Evolutionary conservation across 768 basidiomycete genomes (phyloP).

Genomic region (Podaxis pistillaris): DNA sequence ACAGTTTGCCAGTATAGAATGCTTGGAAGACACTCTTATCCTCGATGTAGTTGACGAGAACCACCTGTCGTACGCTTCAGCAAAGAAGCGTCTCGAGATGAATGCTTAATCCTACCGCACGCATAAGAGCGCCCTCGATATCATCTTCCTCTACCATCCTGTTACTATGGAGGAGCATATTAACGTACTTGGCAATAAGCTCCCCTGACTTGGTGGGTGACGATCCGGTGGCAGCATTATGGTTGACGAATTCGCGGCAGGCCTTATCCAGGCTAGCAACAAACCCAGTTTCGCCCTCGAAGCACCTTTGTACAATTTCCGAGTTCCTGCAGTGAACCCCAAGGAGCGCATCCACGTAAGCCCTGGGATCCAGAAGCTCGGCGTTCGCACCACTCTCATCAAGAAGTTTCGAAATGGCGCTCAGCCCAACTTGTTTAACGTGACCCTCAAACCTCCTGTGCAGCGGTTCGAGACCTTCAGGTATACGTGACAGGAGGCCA

Average conservation of each 20-base stretch:
- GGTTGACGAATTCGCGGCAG: constrained; percentile 94
- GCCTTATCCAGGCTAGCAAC: constrained; percentile 95
- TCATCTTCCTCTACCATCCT: constrained; percentile 95
- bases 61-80: constrained; percentile 67
- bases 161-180: constrained; percentile 88
- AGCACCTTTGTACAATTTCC: constrained; percentile 87
- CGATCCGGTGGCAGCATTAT: constrained; percentile 88
- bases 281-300: constrained; percentile 94
- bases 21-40: constrained; percentile 53
- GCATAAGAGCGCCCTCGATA: constrained; percentile 87
- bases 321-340: constrained; percentile 94
- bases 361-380: constrained; percentile 87
- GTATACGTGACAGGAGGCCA: constrained; percentile 87
- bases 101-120: constrained; percentile 64
- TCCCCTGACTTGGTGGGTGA: constrained; percentile 93
- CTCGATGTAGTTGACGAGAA: constrained; percentile 97
- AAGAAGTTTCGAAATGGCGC: constrained; percentile 77
- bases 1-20: too few species aligned
- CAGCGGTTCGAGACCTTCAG: constrained; percentile 89
- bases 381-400: constrained; percentile 57
- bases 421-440: constrained; percentile 88
- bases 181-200: constrained; percentile 90
- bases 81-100: constrained; percentile 22
- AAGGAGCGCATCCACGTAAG: constrained; percentile 91
- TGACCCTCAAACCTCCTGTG: constrained; percentile 94